Base-by-base conservation (phyloP, 192 early-diverging fungal genomes). In the Pilaira anomala region DNA sequence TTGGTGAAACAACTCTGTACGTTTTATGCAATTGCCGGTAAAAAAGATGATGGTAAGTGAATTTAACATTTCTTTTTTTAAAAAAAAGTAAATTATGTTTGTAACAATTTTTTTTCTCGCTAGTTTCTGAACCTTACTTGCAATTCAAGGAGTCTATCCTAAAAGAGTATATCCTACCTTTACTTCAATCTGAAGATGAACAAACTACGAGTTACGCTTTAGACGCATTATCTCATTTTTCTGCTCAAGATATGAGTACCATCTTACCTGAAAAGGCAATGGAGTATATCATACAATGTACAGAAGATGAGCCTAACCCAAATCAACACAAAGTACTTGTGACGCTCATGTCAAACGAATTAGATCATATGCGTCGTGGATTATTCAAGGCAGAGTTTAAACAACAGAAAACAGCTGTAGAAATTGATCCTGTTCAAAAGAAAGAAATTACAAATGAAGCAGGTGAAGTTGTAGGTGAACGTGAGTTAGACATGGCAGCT, bases 21-120 rank as follows among this genome's bases (percentile, higher is more conserved):
- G 7, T 85, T 82, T 54, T 80, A 78, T 25, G 44, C 61, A 19
- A 65, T 82, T 30, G 79, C 76, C 3, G 83, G 72, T 21, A 58
- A 74, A 29, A 72, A 76, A 19, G 76, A 53, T 8, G 80, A 84
- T 60, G 78, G 83, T 84, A 75, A 33, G 46, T 48, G n/a, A n/a
- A n/a, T n/a, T n/a, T n/a, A n/a, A n/a, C n/a, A n/a, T 7, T 33
- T 45, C 18, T 28, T 58, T 30, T 4, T 21, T 19, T 21, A 9
- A 13, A 5, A 24, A 2, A 24, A 16, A 14, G 5, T 24, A 36
- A 57, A n/a, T n/a, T 5, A 22, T 57, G 21, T 54, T 36, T 14
- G 14, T 48, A 0, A 14, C 36, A 16, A 19, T 42, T 26, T 41
- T n/a, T 28, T 13, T 41, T 25, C n/a, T n/a, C n/a, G n/a, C n/a